phyloP scores from a whole-genome alignment of 805 yeast species.

The Barnettozyma vustinii region DNA sequence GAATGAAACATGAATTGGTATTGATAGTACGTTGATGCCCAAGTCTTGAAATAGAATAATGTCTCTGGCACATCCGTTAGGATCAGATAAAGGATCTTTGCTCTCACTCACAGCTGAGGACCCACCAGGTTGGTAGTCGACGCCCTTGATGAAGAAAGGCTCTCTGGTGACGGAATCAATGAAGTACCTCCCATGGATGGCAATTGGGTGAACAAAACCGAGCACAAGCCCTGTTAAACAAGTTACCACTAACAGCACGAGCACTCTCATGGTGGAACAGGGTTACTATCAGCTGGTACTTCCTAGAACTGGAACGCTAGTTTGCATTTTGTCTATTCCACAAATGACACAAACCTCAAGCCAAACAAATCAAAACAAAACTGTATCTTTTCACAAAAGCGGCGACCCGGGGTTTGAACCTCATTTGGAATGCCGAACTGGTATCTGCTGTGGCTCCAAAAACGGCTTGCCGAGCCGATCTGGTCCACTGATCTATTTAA shows the following conservation, averaged over 20 bases:
- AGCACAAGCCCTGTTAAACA: neutral
- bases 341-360: neutral
- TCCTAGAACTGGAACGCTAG: no score
- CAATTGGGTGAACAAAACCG: constrained; percentile 57
- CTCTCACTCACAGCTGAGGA: constrained; percentile 60
- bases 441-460: neutral
- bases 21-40: constrained; percentile 53
- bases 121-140: constrained; percentile 96
- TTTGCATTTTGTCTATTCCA: neutral
- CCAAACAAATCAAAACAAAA: neutral
- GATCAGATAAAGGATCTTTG: constrained; percentile 74
- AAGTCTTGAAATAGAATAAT: constrained; percentile 72
- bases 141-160: constrained; percentile 79
- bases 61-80: constrained; percentile 73
- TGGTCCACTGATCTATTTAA: no score
- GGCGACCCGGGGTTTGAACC: neutral
- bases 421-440: no score
- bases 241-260: neutral
- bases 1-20: constrained; percentile 29
- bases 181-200: constrained; percentile 64
- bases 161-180: constrained; percentile 67
- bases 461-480: neutral
- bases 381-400: neutral
- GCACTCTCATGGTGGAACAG: neutral
- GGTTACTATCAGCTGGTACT: neutral